These are phyloP conservation scores for Penicillium sp. DNA, from an alignment of 2,329 filamentous ascomycete genomes.

Conservation along the genomic window DNA sequence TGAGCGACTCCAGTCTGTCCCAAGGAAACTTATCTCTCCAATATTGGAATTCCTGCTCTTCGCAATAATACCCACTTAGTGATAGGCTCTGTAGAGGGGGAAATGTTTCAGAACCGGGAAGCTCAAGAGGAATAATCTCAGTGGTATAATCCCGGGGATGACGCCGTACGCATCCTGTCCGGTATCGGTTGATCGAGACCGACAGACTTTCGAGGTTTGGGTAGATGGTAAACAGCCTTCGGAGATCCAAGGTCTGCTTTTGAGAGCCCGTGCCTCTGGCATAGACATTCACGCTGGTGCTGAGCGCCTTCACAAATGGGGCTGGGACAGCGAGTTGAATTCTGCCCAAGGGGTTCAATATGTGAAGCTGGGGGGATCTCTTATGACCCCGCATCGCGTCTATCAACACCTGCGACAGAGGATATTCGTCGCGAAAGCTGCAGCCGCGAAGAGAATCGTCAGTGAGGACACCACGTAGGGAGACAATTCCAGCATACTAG, in stretches of 20 bases:
- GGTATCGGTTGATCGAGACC: constrained; percentile 2
- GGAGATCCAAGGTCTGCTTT: not conserved
- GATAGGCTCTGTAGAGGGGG: constrained; percentile 2
- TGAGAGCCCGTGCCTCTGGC: not conserved
- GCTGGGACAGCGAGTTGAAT: no score
- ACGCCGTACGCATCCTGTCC: constrained; percentile 2
- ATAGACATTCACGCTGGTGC: no score
- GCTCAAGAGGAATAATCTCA: not conserved
- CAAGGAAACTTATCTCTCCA: constrained; percentile 4
- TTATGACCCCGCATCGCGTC: no score
- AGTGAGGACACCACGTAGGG: no score
- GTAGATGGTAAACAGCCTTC: constrained; percentile 1
- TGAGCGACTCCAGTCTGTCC: constrained; percentile 4
- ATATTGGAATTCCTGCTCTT: not conserved
- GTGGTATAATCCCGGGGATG: not conserved
- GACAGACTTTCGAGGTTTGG: constrained; percentile 6
- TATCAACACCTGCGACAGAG: no score
- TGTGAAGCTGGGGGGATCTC: no score
- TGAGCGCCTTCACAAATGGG: no score
- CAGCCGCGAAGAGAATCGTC: no score
- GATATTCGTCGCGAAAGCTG: no score
- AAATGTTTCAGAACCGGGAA: not conserved
- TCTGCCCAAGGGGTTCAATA: no score
- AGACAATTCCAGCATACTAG: constrained; percentile 6
- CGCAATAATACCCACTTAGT: not conserved